phyloP scores from a whole-genome alignment of 345 rosid species.

The Mallotus nudiflorus region DNA sequence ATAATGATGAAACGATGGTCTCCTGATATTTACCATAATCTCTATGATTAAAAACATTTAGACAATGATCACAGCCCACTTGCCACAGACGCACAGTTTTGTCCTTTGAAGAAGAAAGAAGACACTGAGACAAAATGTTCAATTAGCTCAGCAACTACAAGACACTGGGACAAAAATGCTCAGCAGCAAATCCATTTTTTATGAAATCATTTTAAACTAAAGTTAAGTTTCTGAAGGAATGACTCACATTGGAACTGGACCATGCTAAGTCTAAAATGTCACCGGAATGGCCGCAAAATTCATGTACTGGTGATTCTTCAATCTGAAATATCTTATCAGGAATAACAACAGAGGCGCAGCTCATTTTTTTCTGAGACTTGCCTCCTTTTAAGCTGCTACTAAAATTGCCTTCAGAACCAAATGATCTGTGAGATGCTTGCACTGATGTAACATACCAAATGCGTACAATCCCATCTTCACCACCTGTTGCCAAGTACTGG shows the following conservation, averaged over 20 bases:
- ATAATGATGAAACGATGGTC: not conserved
- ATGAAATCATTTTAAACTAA: not conserved
- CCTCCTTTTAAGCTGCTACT: slow-evolving; percentile 11
- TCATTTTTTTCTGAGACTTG: slow-evolving; percentile 33
- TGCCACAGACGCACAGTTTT: slow-evolving; percentile 80
- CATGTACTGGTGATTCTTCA: slow-evolving; percentile 68
- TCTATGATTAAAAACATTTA: slow-evolving; percentile 57
- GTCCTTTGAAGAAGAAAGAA: slow-evolving; percentile 79
- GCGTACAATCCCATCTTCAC: slow-evolving; percentile 76
- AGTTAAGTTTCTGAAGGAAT: not conserved
- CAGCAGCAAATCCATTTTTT: not conserved
- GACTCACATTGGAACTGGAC: slow-evolving; percentile 82
- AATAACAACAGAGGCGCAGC: slow-evolving; percentile 41
- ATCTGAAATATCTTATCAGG: slow-evolving; percentile 69
- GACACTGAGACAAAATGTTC: slow-evolving; percentile 45
- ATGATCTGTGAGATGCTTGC: slow-evolving; percentile 35
- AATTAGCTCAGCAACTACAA: slow-evolving; percentile 18
- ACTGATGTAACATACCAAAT: slow-evolving; percentile 62
- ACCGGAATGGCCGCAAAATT: slow-evolving; percentile 63
- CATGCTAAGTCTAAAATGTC: slow-evolving; percentile 82
- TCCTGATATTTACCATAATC: slow-evolving; percentile 55
- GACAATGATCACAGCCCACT: slow-evolving; percentile 51
- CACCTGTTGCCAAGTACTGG: slow-evolving; percentile 73
- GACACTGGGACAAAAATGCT: slow-evolving; percentile 46
- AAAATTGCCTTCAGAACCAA: slow-evolving; percentile 28